Conservation (phyloP, 2,329 filamentous ascomycete genomes). For the Chrysosporium keratinophilum region DNA sequence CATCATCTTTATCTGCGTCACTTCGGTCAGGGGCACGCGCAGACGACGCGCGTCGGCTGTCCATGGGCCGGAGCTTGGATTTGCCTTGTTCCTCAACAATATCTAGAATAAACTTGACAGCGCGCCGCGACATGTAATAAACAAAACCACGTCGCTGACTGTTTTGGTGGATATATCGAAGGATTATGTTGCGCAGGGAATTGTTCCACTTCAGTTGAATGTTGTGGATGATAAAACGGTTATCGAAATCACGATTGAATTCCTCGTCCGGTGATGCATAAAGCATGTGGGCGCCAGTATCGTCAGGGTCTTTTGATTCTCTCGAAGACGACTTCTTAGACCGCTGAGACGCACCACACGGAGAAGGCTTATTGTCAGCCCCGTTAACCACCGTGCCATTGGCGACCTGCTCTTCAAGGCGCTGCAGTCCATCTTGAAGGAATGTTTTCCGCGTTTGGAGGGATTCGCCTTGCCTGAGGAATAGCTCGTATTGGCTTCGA, state of each 20-base stretch:
- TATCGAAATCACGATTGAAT: conserved; percentile 90
- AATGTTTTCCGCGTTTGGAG: conserved; percentile 51
- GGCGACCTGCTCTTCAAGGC: conserved; percentile 42
- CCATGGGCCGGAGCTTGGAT: conserved; percentile 43
- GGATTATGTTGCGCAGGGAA: conserved; percentile 82
- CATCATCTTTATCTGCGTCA: conserved; percentile 45
- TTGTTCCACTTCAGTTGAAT: conserved; percentile 99
- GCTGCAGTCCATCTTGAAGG: conserved; percentile 48
- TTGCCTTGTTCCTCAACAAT: conserved; percentile 91
- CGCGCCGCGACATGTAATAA: conserved; percentile 91
- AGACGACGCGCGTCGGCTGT: conserved; percentile 12
- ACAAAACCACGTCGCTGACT: conserved; percentile 92
- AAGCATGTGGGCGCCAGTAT: conserved; percentile 44
- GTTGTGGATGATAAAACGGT: conserved; percentile 96
- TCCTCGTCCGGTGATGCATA: conserved; percentile 64
- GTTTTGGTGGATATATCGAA: conserved; percentile 95
- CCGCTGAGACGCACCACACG: conserved; percentile 14
- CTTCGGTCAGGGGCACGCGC: conserved; percentile 25
- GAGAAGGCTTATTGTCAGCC: conserved; percentile 37
- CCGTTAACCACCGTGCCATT: conserved; percentile 34
- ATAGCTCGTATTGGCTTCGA: conserved; percentile 39
- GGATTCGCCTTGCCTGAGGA: conserved; percentile 48
- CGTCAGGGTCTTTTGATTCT: conserved; percentile 39
- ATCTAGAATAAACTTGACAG: conserved; percentile 95
- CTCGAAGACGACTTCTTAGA: conserved; percentile 17